Evolutionary conservation across 176 grass and related monocot species (phyloP), one percentile per base, ranked within the genome.

Genomic region (Paspalum vaginatum): DNA sequence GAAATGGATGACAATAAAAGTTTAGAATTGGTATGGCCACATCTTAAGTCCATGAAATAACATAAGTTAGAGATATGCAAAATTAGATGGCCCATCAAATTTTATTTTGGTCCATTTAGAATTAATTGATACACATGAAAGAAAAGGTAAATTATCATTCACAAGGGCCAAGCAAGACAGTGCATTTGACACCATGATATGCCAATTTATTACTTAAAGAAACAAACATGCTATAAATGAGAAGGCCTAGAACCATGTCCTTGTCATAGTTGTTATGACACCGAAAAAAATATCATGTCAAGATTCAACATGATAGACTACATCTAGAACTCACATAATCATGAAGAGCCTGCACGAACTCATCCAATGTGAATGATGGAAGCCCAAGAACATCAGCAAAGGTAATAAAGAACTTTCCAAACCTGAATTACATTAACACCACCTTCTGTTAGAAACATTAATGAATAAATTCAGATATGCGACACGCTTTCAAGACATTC

Each of bases 291-390:
- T n/a, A 84, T 70, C 24, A 25, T 40, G 38, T 63, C 25, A 75
- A 57, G 53, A 69, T 69, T 81, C 24, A 64, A 24, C 56, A 85
- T 81, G 27, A 70, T 70, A 76, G 55, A 62, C 44, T 21, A 7
- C 41, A 44, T 24, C 10, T 40, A 79, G 45, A 77, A 84, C 88
- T 95, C 85, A 99, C 96, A 93, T 87, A 99, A 99, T 99, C 96
- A 89, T 99, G 96, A 84, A 99, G 92, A 89, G 92, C 89, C 83
- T 99, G 96, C 61, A 95, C 67, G 15, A 99, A 95, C 86, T 99
- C 96, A 15, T 99, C 96, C 63, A 99, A 89, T 63, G 90, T 99
- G 86, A 99, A 91, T 16, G 96, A 85, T 86, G 88, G 86, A 85
- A 99, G 86, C 42, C 88, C 92, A 80, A 99, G 88, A 37, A 95